Base-by-base conservation (phyloP, 2,329 filamentous ascomycete genomes). In the Fusarium solani-melongenae region DNA sequence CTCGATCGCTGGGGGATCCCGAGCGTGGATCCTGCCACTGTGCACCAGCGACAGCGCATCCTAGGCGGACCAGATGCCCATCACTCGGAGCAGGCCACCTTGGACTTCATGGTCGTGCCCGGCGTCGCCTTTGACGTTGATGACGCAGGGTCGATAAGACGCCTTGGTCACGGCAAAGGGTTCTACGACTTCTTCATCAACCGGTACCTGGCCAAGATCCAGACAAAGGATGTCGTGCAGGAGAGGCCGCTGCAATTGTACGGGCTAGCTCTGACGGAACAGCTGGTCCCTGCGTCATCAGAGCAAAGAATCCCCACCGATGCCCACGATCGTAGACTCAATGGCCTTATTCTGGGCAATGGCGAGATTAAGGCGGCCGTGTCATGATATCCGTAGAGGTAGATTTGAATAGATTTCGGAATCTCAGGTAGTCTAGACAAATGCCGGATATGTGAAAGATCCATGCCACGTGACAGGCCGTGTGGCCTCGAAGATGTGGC, bases 171-270 rank as follows among this genome's bases (percentile, higher is more conserved):
- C 82, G 96, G 96, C 65, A 97, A 94, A 82, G 96, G 96, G 34
- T 99, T 97, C 84, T 99, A 99, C 86, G 96, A 99, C 85, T 93
- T 92, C 82, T 99, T 98, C 82, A 84, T 99, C 80, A 90, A 92
- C 78, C 90, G 92, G 76, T 97, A 95, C 78, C 81, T 84, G 61
- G 80, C 88, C 81, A 88, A 82, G 82, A 69, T 78, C 31, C 81
- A 80, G 55, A 73, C 82, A 56, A 79, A 80, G 64, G 79, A 80
- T 46, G 80, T 79, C 39, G 78, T 78, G 46, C 75, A 80, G 34
- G 77, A 81, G 60, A 79, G 80, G 64, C 80, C 84, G 78, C 81
- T 89, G 79, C 83, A 87, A 72, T 83, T 92, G 74, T 90, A 94
- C 83, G 96, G 94, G 69, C 88, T 98, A 80, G 93, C 94, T 76